These are phyloP conservation scores for Rhododendron henanense DNA, from an alignment of 148 eudicot genomes.

Conservation along the genomic window DNA sequence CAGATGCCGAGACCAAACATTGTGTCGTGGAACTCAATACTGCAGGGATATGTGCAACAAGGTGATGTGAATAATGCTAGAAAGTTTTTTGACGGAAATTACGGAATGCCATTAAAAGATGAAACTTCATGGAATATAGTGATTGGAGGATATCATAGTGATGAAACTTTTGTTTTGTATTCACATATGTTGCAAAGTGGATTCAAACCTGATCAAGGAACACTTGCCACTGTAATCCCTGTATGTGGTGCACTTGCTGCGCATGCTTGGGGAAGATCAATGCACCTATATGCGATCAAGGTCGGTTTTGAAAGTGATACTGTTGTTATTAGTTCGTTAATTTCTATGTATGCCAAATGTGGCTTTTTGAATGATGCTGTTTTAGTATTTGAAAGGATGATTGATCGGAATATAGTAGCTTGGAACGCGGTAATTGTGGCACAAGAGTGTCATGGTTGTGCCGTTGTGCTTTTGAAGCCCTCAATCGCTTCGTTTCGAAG, in stretches of 20 bases:
- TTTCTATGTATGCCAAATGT: conserved; percentile 60
- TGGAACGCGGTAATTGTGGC: conserved; percentile 57
- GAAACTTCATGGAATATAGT: conserved; percentile 51
- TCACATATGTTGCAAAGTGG: conserved; percentile 32
- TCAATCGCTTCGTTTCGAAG: conserved; percentile 39
- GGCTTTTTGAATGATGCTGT: conserved; percentile 36
- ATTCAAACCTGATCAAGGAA: conserved; percentile 40
- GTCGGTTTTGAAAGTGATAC: conserved; percentile 28
- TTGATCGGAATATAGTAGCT: conserved; percentile 34
- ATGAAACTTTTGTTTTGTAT: conserved; percentile 35
- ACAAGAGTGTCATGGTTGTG: conserved; percentile 46
- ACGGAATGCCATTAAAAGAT: conserved; percentile 38
- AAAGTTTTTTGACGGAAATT: conserved; percentile 21
- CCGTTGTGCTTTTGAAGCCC: conserved; percentile 18
- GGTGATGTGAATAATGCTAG: conserved; percentile 12
- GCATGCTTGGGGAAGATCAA: conserved; percentile 33
- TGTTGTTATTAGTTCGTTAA: conserved; percentile 30
- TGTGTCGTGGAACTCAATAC: too few relatives aligned
- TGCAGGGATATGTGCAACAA: too few relatives aligned
- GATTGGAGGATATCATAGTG: conserved; percentile 41
- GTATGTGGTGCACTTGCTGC: conserved; percentile 42
- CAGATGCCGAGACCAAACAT: too few relatives aligned
- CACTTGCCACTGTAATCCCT: conserved; percentile 13
- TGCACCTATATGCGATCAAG: conserved; percentile 38
- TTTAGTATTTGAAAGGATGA: conserved; percentile 29